Base-by-base conservation (phyloP, 257 asterid species). In the Rhazya stricta region DNA sequence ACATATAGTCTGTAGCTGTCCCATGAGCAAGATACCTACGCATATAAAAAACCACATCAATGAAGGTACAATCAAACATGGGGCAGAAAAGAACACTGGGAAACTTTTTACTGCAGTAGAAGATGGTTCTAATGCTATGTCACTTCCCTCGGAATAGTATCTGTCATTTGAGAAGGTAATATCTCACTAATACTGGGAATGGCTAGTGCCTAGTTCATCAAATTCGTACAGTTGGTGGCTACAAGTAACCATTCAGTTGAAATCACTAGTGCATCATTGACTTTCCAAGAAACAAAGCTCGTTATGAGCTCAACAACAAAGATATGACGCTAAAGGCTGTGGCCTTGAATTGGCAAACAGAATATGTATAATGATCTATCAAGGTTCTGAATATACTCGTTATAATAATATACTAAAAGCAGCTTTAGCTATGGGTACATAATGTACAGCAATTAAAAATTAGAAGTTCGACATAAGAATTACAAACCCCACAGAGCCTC, bases 401-500 rank as follows among this genome's bases (percentile, higher is more conserved):
- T 11, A 37, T 39, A 25, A n/a, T 4, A 66, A 37, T 29, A 53
- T 39, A 42, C 3, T 8, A 27, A 7, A 57, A 48, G 41, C 23
- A 34, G 37, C 43, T 41, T 41, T 29, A 58, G 11, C 32, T 32
- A 23, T 27, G 74, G 27, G 29, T 2, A 51, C 41, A 54, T 18
- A 4, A 32, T 45, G 71, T 11, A 34, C 19, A 48, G 42, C 12
- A 37, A 62, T 27, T 19, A 36, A 41, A 46, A 34, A 62, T 46
- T 42, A 42, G 46, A 70, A 45, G 34, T 37, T 78, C 60, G 43
- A 58, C 1, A 79, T 57, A 51, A 83, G 84, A 25, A 67, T 82
- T 71, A 88, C 98, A 69, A 81, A 95, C 98, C 98, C 98, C 19
- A 95, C 98, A 79, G 99, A 91, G 71, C 96, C 99, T 88, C 98